Base-by-base conservation (phyloP, 768 basidiomycete species). In the Collybiopsis confluens region DNA sequence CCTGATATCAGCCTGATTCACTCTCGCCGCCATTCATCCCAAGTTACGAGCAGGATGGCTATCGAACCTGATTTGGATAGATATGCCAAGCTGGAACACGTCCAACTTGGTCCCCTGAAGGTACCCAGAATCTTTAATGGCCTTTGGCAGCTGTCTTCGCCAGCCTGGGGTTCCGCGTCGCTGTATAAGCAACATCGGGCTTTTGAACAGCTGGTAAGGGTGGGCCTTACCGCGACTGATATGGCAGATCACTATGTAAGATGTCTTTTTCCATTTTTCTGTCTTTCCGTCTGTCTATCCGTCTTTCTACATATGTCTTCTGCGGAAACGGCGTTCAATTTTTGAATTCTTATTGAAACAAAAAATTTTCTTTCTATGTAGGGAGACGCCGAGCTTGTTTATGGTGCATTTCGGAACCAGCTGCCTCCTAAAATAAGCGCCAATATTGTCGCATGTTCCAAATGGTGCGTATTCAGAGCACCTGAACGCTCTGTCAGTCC, bases 141-240 rank as follows among this genome's bases (percentile, higher is more conserved):
- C 24, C 73, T 83, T 4, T 83, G 82, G 81, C 83, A 84, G 43
- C 73, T 83, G 49, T 82, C 82, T 33, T 79, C 78, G 58, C 77
- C 77, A 7, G 80, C 83, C 2, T 84, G 81, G 81, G 81, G 81
- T 8, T 75, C 73, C 49, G 78, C 81, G 0, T 56, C 58, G 10
- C 46, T 45, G n/a, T 8, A 49, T 41, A 56, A 50, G 35, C 52
- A 54, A 11, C 37, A 54, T 27, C 16, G 8, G 1, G 50, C 51
- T 4, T 43, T 59, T 16, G 47, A 23, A 36, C 43, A 51, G 38
- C 37, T 56, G 3, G 40, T 59, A 13, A 18, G 45, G 13, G 18
- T 40, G 23, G 58, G 58, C 2, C 50, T 59, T 27, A 30, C 54
- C 15, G 58, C 58, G n/a, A 54, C 58, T 21, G 58, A 59, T 28